A percentile compares a stretch with the other conserved stretches of the same genome.
These are phyloP conservation scores for Capsella rubella DNA, from an alignment of 441 rosid genomes.

Conservation along the genomic window DNA sequence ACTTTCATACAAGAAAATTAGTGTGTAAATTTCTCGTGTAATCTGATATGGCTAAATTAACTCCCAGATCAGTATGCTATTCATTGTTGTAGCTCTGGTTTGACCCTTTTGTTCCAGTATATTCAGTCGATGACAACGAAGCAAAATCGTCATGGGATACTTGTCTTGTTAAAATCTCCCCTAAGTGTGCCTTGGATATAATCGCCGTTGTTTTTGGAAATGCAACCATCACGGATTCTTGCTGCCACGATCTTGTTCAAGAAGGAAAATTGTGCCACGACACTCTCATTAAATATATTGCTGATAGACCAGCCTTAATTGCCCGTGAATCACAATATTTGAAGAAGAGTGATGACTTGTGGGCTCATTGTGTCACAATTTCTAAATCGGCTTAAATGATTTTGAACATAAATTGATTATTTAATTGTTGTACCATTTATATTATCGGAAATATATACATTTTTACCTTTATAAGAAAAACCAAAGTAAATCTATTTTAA, in stretches of 20 bases:
- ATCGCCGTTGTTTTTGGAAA: neutral
- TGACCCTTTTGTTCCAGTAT: neutral
- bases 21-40: neutral
- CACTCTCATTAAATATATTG: no score
- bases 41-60: neutral
- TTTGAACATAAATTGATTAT: no score
- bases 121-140: neutral
- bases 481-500: no score
- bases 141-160: neutral
- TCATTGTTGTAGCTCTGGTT: neutral
- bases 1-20: neutral
- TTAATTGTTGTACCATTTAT: no score
- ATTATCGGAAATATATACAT: no score
- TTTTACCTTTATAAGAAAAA: no score
- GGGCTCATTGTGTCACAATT: no score
- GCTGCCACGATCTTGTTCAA: neutral
- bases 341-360: no score
- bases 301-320: no score
- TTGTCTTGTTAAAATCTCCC: conserved; percentile 2
- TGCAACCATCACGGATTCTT: neutral
- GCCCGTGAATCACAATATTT: no score
- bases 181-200: neutral
- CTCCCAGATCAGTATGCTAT: neutral
- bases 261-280: no score
- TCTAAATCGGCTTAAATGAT: neutral